A percentile compares a stretch with the other conserved stretches of the same genome.
Evolutionary conservation across 768 basidiomycete species (phyloP).

Genomic region (Vishniacozyma victoriae): DNA sequence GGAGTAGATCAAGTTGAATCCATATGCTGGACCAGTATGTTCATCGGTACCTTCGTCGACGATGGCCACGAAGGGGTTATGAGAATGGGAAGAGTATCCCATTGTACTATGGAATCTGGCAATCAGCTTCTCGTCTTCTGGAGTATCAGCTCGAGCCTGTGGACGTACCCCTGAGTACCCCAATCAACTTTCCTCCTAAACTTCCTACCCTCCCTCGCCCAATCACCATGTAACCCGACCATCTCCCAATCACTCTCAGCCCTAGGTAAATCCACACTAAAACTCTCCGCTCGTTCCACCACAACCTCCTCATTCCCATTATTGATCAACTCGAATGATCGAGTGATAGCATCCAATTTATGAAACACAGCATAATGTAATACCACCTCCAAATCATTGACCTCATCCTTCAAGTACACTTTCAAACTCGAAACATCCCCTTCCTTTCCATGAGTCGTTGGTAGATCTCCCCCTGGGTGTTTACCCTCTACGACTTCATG

Average conservation of each 20-base stretch:
- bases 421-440: constrained; percentile 11
- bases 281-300: constrained; percentile 16
- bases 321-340: constrained; percentile 12
- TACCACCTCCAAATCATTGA: constrained; percentile 4
- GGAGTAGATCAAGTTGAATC: constrained; percentile 26
- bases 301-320: constrained; percentile 8
- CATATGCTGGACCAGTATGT: constrained; percentile 17
- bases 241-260: constrained; percentile 26
- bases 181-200: constrained; percentile 9
- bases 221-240: constrained; percentile 26
- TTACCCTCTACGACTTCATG: constrained; percentile 18
- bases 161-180: constrained; percentile 28
- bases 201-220: constrained; percentile 17
- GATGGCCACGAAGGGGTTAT: constrained; percentile 31
- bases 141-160: not conserved
- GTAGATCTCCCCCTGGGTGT: constrained; percentile 16
- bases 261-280: constrained; percentile 12
- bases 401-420: constrained; percentile 13
- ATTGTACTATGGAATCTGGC: constrained; percentile 14
- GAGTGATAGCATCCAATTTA: constrained; percentile 8
- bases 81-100: constrained; percentile 23
- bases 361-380: constrained; percentile 25
- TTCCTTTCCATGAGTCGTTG: constrained; percentile 16
- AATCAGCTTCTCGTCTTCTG: not conserved
- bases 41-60: constrained; percentile 14